phyloP scores from a whole-genome alignment of 2,329 filamentous ascomycete species.

The Emydomyces testavorans region DNA sequence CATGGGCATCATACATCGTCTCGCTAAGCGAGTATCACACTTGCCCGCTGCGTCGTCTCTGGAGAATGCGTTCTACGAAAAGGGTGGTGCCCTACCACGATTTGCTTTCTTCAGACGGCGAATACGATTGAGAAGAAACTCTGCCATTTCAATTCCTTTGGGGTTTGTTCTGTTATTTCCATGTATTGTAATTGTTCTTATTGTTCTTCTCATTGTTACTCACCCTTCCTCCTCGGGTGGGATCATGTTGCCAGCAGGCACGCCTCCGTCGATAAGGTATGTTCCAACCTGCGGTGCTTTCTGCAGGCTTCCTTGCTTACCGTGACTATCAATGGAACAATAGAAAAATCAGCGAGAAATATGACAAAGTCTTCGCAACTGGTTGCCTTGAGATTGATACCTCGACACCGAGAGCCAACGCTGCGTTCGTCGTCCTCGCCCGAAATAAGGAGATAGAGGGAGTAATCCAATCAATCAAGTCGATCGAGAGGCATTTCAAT shows the following conservation, averaged over 20 bases:
- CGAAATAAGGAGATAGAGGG: constrained; percentile 94
- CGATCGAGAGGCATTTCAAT: constrained; percentile 97
- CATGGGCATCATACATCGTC: constrained; percentile 45
- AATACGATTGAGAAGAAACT: constrained; percentile 81
- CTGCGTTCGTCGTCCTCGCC: constrained; percentile 88
- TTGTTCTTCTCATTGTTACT: constrained; percentile 76
- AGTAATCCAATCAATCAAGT: constrained; percentile 93
- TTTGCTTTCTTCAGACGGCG: constrained; percentile 77
- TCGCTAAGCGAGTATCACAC: constrained; percentile 42
- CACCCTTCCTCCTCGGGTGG: constrained; percentile 73
- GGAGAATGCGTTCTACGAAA: constrained; percentile 37
- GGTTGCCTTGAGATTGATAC: constrained; percentile 71
- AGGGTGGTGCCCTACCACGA: constrained; percentile 36
- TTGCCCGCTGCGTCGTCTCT: constrained; percentile 33
- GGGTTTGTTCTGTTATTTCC: constrained; percentile 90
- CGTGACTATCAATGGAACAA: constrained; percentile 6
- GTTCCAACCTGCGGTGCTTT: constrained; percentile 21
- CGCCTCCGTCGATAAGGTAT: constrained; percentile 81
- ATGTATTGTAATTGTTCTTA: constrained; percentile 78
- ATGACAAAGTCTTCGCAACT: constrained; percentile 91
- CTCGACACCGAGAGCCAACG: constrained; percentile 72
- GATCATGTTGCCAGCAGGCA: constrained; percentile 76
- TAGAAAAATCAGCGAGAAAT: constrained; percentile 91
- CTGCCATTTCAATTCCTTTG: constrained; percentile 79
- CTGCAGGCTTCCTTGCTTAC: constrained; percentile 6